Conservation (phyloP, 176 grass and related monocot genomes). For the Oryza glaberrima region DNA sequence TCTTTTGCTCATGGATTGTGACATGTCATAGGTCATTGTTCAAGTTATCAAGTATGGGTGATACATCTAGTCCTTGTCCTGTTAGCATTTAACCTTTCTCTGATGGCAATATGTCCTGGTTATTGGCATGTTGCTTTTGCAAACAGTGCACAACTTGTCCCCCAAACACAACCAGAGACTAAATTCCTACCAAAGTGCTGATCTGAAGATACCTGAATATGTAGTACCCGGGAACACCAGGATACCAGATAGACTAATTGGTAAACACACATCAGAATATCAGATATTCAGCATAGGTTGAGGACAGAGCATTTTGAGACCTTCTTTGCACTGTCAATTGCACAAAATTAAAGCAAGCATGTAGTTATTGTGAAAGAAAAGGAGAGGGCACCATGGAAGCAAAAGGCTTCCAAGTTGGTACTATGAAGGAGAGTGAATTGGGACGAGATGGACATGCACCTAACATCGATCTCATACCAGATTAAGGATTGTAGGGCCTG, state of each 20-base stretch:
- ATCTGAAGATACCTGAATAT: not conserved
- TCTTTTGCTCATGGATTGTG: not conserved
- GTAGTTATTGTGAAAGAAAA: constrained; percentile 3
- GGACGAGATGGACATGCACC: constrained; percentile 9
- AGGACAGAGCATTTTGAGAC: no score
- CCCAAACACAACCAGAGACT: not conserved
- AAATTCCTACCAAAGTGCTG: not conserved
- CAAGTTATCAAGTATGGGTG: not conserved
- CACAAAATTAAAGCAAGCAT: not conserved
- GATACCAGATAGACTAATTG: not conserved
- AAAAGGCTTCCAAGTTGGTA: constrained; percentile 5
- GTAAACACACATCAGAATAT: not conserved
- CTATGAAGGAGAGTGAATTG: not conserved
- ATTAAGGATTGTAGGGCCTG: not conserved
- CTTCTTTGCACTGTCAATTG: not conserved
- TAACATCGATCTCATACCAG: not conserved
- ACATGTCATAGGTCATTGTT: not conserved
- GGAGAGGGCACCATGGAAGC: not conserved
- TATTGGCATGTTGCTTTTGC: not conserved
- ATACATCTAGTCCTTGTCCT: not conserved
- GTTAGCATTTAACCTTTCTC: not conserved
- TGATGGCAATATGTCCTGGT: not conserved
- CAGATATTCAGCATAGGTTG: not conserved
- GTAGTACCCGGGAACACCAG: not conserved
- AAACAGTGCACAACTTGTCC: not conserved